A percentile compares a stretch with the other conserved stretches of the same genome.
Evolutionary conservation across 2,329 filamentous ascomycete species (phyloP).

Genomic region (Aspergillus versicolor): DNA sequence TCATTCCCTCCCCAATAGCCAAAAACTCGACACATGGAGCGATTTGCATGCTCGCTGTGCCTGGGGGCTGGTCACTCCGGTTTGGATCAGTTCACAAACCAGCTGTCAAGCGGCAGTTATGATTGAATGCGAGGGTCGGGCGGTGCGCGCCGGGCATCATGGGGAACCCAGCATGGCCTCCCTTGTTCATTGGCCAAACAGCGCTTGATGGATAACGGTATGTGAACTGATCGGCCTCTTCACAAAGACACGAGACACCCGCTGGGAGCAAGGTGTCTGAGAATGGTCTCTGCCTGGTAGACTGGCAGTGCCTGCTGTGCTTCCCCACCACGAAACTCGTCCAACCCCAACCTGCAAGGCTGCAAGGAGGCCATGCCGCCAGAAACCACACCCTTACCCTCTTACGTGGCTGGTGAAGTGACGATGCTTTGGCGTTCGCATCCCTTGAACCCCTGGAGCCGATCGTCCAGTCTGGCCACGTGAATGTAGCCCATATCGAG

Average conservation of each 20-base stretch:
- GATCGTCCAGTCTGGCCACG: slow-evolving; percentile 23
- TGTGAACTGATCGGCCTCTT: neutral
- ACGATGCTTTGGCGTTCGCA: slow-evolving; percentile 18
- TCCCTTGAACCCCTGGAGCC: slow-evolving; percentile 24
- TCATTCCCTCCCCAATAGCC: neutral
- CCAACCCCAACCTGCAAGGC: neutral
- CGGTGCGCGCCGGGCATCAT: neutral
- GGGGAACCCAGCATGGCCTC: neutral
- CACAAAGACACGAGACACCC: neutral
- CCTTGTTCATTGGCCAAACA: neutral
- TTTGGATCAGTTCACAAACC: neutral
- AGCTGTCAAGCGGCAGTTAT: neutral
- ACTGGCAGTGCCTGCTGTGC: neutral
- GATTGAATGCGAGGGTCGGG: neutral
- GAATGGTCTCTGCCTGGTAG: neutral
- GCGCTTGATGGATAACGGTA: neutral
- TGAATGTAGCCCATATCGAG: slow-evolving; percentile 22
- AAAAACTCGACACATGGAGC: neutral
- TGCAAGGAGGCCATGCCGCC: slow-evolving; percentile 11
- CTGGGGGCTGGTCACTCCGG: too few species aligned
- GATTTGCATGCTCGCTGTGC: neutral
- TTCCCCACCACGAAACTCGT: neutral
- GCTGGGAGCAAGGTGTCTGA: neutral
- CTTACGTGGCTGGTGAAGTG: slow-evolving; percentile 13
- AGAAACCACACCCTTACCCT: neutral